A percentile compares a stretch with the other conserved stretches of the same genome.
phyloP scores from a whole-genome alignment of 768 basidiomycete species.

The Hericium erinaceus region DNA sequence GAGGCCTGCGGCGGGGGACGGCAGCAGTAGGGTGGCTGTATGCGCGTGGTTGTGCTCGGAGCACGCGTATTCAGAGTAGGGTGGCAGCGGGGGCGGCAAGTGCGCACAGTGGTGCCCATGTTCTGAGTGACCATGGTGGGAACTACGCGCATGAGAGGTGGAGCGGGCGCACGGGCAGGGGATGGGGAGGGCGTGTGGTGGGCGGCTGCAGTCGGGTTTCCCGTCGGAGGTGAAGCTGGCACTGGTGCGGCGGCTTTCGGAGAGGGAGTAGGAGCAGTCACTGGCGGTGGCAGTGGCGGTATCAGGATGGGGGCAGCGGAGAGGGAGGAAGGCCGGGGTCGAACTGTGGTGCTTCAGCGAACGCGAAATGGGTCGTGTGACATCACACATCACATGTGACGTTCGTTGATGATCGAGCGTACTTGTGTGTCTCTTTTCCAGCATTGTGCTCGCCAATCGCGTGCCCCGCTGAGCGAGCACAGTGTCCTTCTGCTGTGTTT shows the following conservation, averaged over 20 bases:
- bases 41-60: neutral
- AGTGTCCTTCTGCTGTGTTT: too few relatives aligned
- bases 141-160: neutral
- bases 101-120: neutral
- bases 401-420: too few relatives aligned
- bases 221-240: neutral
- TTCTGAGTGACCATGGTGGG: neutral
- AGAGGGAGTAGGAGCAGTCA: neutral
- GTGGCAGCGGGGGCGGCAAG: neutral
- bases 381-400: too few relatives aligned
- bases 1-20: slow-evolving; percentile 13
- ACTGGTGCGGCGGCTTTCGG: neutral
- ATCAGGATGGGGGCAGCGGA: neutral
- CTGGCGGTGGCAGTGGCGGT: neutral
- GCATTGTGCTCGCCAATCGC: too few relatives aligned
- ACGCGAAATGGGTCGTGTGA: too few relatives aligned
- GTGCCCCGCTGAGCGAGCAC: too few relatives aligned
- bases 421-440: too few relatives aligned
- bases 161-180: neutral
- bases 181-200: neutral
- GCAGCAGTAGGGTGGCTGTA: neutral
- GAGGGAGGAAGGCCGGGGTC: slow-evolving; percentile 5
- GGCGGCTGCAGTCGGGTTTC: neutral
- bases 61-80: neutral
- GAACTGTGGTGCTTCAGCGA: slow-evolving; percentile 12